phyloP scores from a whole-genome alignment of 768 basidiomycete species.

The Lentinula sp. region DNA sequence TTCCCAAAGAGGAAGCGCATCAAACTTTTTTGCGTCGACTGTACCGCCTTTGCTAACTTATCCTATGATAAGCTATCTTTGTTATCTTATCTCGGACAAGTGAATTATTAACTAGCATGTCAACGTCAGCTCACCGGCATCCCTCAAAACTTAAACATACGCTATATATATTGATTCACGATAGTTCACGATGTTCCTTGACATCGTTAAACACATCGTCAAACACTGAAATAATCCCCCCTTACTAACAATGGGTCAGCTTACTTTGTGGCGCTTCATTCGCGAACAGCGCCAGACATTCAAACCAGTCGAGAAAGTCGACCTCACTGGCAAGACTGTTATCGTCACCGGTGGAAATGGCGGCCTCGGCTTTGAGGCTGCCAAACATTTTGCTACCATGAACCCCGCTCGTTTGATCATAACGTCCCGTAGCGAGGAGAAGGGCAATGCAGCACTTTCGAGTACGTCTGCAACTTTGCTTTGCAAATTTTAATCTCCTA shows the following conservation, averaged over 20 bases:
- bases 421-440: constrained; percentile 19
- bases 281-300: not conserved
- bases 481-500: not conserved
- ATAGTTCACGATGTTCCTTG: too few relatives aligned
- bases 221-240: not conserved
- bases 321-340: constrained; percentile 23
- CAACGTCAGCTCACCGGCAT: not conserved
- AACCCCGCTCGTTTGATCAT: constrained; percentile 20
- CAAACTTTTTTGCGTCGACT: too few relatives aligned
- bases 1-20: too few relatives aligned
- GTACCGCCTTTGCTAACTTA: too few relatives aligned
- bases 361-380: constrained; percentile 25
- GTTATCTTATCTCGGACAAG: too few relatives aligned
- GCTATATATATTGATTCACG: too few relatives aligned
- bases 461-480: constrained; percentile 15
- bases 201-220: not conserved
- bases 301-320: constrained; percentile 10
- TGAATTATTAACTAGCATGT: too few relatives aligned
- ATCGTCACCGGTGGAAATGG: constrained; percentile 24
- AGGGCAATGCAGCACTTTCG: constrained; percentile 13
- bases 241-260: not conserved
- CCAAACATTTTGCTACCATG: constrained; percentile 24
- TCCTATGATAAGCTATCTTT: too few relatives aligned
- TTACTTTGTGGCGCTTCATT: not conserved
- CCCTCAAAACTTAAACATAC: not conserved